Base-by-base conservation (phyloP, 805 yeast genomes). In the Millerozyma acaciae region DNA sequence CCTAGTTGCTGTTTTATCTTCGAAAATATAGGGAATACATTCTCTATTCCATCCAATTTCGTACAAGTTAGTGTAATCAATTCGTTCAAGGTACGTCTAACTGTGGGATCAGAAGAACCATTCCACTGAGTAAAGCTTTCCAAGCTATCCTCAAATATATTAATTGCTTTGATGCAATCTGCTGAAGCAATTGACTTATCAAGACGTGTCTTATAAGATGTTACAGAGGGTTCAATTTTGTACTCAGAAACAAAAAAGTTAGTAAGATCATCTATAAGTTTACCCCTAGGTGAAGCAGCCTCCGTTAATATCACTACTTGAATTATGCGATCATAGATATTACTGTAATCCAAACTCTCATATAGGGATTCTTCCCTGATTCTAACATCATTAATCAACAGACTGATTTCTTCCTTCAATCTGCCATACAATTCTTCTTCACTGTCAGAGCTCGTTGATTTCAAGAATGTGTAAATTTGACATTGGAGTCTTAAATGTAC, bases 51-150 rank as follows among this genome's bases (percentile, higher is more conserved):
- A 8, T 31, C 40, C 34, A 64, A 53, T 9, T 59, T 50, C 21
- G 63, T 55, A 16, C 66, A 57, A 6, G 57, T 32, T 0, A 61
- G 41, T 16, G 68, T 40, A 7, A 76, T 59, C 41, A 75, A 68
- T 10, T 68, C 57, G 45, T 67, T 65, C 37, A 80, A 53, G 0
- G 73, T 58, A 5, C 60, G 49, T 37, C 58, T 62, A 2, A 75
- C 42, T n/a, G 56, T 55, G 1, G 72, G 66, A 30, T 57, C 53
- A 10, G 39, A 33, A 19, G 39, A 45, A 7, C 36, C 26, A 2
- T 44, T 24, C 68, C 68, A 62, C 20, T 48, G 45, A 4, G 37
- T 37, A 16, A 30, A 39, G 1, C 43, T 28, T 6, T 37, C 33
- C 10, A 58, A 23, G 39, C 70, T 64, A 30, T 60, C 55, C 10